Percentiles rank a stretch among this genome's conserved stretches.
phyloP scores from a whole-genome alignment of 306 rosid species.

The Begonia peltatifolia region DNA sequence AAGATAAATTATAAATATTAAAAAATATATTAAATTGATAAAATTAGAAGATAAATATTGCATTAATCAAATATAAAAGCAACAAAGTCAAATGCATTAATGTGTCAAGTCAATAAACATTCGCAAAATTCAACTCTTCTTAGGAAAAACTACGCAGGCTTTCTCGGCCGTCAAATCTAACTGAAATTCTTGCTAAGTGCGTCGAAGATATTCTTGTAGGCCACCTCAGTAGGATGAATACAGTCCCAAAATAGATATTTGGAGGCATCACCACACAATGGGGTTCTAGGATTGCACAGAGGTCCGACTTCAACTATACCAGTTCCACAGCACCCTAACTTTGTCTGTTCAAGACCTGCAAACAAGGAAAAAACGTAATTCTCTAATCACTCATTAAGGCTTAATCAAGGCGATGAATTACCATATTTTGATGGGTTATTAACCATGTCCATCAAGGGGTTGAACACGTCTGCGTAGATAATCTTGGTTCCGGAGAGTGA shows the following conservation, averaged over 20 bases:
- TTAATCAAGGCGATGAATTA: slow-evolving; percentile 6
- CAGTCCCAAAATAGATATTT: slow-evolving; percentile 53
- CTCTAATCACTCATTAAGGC: no score
- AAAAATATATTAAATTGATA: no score
- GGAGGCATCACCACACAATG: slow-evolving; percentile 19
- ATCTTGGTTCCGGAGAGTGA: slow-evolving; percentile 32
- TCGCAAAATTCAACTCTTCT: no score
- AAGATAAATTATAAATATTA: no score
- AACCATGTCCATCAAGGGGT: slow-evolving; percentile 27
- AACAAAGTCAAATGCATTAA: no score
- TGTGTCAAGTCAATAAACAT: no score
- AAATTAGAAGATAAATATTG: no score
- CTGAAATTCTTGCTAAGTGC: no score
- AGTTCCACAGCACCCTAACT: slow-evolving; percentile 41
- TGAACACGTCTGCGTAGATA: slow-evolving; percentile 20
- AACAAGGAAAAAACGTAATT: no score
- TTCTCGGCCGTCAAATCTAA: no score
- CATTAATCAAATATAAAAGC: no score
- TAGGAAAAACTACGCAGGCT: no score
- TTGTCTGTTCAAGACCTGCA: slow-evolving; percentile 31
- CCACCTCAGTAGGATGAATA: slow-evolving; percentile 36
- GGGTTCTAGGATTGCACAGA: slow-evolving; percentile 22
- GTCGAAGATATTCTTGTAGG: slow-evolving; percentile 14
- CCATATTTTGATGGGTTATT: slow-evolving; percentile 40
- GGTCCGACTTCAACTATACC: slow-evolving; percentile 34